Percentiles rank a stretch among this genome's conserved stretches.
Conservation (phyloP, 176 grass and related monocot species). For the Lolium multiflorum region DNA sequence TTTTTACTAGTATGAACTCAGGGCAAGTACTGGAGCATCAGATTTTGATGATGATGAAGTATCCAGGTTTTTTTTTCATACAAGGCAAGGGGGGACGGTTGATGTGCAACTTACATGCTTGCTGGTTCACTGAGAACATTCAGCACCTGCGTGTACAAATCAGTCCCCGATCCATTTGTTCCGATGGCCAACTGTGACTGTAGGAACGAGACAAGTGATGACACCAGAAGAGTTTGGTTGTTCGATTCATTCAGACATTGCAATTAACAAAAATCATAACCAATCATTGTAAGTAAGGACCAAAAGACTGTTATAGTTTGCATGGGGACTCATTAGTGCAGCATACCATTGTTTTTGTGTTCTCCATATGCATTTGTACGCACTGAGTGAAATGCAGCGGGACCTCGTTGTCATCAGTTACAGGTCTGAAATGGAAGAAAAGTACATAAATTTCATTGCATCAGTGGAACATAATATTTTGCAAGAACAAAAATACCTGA, state of each 20-base stretch:
- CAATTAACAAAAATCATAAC: neutral
- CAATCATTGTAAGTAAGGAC: neutral
- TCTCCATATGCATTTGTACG: constrained; percentile 73
- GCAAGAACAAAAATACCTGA: constrained; percentile 49
- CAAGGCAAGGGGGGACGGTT: neutral
- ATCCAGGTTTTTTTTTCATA: too few species aligned
- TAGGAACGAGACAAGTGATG: constrained; percentile 27
- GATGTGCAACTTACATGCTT: constrained; percentile 64
- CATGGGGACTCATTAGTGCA: too few species aligned
- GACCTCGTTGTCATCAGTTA: constrained; percentile 80
- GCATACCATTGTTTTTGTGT: constrained; percentile 76
- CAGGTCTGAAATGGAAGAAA: constrained; percentile 55
- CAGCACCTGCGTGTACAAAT: constrained; percentile 69
- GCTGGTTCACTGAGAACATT: constrained; percentile 83
- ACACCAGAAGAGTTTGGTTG: constrained; percentile 5
- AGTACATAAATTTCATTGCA: neutral
- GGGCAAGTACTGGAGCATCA: neutral
- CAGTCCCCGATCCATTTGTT: constrained; percentile 52
- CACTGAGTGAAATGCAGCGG: constrained; percentile 92
- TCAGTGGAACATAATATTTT: constrained; percentile 17
- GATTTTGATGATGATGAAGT: neutral
- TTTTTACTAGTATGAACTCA: too few species aligned
- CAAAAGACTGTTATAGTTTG: neutral
- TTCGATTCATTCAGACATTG: neutral
- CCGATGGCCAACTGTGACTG: constrained; percentile 28